Evolutionary conservation across 306 rosid genomes (phyloP).

Genomic region (Gillenia trifoliata): DNA sequence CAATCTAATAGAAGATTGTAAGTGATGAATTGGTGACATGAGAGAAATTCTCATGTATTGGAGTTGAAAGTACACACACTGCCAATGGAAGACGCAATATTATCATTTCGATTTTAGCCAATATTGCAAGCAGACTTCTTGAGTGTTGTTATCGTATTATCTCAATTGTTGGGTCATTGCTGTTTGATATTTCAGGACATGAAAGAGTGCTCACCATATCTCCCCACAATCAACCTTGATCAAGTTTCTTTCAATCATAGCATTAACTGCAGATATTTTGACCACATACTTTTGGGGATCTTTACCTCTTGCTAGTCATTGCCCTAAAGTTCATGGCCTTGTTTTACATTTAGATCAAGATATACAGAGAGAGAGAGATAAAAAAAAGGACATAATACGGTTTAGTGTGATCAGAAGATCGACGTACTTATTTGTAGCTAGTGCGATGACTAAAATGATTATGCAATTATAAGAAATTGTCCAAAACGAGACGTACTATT

Average conservation of each 20-base stretch:
- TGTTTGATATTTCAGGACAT: slow-evolving; percentile 25
- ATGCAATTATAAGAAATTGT: slow-evolving; percentile 43
- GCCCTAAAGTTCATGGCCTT: slow-evolving; percentile 26
- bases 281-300: slow-evolving; percentile 24
- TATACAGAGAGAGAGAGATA: neutral
- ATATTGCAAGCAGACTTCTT: slow-evolving; percentile 9
- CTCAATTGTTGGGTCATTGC: slow-evolving; percentile 1
- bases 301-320: slow-evolving; percentile 12
- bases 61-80: too few relatives aligned
- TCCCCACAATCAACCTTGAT: slow-evolving; percentile 2
- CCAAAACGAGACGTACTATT: slow-evolving; percentile 30
- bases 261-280: slow-evolving; percentile 23
- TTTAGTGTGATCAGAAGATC: neutral
- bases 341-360: neutral
- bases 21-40: neutral
- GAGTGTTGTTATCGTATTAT: neutral
- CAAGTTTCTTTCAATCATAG: neutral
- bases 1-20: neutral
- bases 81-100: neutral
- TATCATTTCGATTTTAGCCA: slow-evolving; percentile 4
- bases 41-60: neutral
- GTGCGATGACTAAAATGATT: slow-evolving; percentile 40
- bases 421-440: neutral
- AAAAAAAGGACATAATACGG: neutral
- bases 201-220: slow-evolving; percentile 11